Conservation (phyloP, 2,329 filamentous ascomycete species). For the Stagonosporopsis cucurbitacearum region DNA sequence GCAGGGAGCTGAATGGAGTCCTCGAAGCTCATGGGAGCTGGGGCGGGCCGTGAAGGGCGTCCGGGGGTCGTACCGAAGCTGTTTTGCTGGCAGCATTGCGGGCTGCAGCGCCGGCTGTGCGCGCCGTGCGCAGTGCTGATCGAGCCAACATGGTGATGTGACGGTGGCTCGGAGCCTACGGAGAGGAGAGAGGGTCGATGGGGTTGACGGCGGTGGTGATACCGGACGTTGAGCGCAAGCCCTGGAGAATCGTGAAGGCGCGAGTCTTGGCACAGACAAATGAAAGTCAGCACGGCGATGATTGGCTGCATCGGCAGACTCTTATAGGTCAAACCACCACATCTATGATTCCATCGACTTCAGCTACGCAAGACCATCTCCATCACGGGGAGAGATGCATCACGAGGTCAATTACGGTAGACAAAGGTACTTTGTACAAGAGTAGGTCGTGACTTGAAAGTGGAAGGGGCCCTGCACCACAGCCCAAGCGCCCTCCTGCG, state of each 20-base stretch:
- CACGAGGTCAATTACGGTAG: neutral
- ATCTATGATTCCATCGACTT: slow-evolving; percentile 13
- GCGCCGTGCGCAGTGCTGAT: slow-evolving; percentile 87
- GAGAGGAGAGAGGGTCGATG: slow-evolving; percentile 45
- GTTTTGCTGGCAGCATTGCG: slow-evolving; percentile 59
- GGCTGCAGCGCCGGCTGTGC: slow-evolving; percentile 84
- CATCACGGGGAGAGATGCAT: neutral
- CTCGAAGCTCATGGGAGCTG: slow-evolving; percentile 39
- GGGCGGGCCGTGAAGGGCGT: slow-evolving; percentile 29
- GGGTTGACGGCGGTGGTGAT: slow-evolving; percentile 43
- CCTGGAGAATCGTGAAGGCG: slow-evolving; percentile 5
- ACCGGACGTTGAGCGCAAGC: slow-evolving; percentile 23
- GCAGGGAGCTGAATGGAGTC: slow-evolving; percentile 27
- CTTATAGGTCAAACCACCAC: neutral
- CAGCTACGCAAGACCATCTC: neutral
- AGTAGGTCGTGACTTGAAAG: neutral
- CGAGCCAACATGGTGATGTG: slow-evolving; percentile 83
- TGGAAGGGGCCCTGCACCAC: neutral
- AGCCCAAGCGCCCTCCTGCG: neutral
- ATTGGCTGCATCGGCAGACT: slow-evolving; percentile 2
- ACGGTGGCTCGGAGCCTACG: slow-evolving; percentile 48
- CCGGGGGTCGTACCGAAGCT: slow-evolving; percentile 53
- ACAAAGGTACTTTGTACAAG: neutral
- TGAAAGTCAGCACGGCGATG: slow-evolving; percentile 6
- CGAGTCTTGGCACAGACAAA: slow-evolving; percentile 1